Conservation (phyloP, 1,284 basidiomycete genomes). For the Cryptococcus wingfieldii region DNA sequence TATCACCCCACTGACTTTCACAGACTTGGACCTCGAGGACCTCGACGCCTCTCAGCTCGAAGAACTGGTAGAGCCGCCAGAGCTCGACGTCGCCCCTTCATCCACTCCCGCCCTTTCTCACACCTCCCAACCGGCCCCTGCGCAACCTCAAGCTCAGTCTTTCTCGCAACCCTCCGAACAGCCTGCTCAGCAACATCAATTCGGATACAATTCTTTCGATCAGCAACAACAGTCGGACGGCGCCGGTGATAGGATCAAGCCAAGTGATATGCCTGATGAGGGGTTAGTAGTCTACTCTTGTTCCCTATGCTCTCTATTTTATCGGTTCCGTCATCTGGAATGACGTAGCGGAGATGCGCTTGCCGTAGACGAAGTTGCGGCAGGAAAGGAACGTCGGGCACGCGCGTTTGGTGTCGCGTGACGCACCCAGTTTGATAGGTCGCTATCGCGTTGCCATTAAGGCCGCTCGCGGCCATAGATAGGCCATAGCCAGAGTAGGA, state of each 20-base stretch:
- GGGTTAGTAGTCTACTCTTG: slow-evolving; percentile 66
- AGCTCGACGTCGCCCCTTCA: slow-evolving; percentile 14
- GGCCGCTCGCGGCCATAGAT: not conserved
- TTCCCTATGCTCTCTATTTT: slow-evolving; percentile 8
- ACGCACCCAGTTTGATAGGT: not conserved
- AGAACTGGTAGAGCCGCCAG: slow-evolving; percentile 37
- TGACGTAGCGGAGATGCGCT: not conserved
- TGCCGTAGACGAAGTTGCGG: not conserved
- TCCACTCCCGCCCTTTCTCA: not conserved
- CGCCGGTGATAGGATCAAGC: slow-evolving; percentile 55
- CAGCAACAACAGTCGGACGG: slow-evolving; percentile 8
- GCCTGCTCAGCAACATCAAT: not conserved
- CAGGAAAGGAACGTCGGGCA: not conserved
- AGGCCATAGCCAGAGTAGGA: slow-evolving; percentile 2
- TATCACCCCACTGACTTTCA: not conserved
- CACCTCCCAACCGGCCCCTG: not conserved
- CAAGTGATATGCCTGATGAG: slow-evolving; percentile 97
- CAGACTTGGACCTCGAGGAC: slow-evolving; percentile 39
- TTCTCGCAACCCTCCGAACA: not conserved
- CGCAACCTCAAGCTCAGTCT: not conserved
- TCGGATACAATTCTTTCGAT: slow-evolving; percentile 1
- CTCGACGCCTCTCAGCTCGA: slow-evolving; percentile 39
- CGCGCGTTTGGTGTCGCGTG: not conserved
- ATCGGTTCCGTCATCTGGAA: slow-evolving; percentile 11
- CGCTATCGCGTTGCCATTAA: not conserved